These are phyloP conservation scores for Trichoderma virens DNA, from an alignment of 495 filamentous ascomycete genomes.

Conservation along the genomic window DNA sequence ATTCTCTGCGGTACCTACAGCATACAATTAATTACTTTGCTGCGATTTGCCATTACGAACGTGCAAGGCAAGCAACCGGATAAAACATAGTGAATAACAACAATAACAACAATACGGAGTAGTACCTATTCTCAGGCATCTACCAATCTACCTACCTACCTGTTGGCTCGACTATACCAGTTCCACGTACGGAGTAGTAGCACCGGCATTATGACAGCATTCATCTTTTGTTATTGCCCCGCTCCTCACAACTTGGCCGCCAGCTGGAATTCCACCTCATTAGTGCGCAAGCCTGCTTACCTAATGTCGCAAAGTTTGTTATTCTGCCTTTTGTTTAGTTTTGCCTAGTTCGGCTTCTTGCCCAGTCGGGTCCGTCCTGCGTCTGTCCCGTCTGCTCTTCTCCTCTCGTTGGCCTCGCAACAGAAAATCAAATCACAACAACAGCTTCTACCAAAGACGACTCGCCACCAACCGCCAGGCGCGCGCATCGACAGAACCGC, in stretches of 20 bases:
- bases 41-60: too few species aligned
- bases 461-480: neutral
- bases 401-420: slow-evolving; percentile 11
- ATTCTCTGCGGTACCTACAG: too few species aligned
- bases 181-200: too few species aligned
- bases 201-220: too few species aligned
- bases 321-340: neutral
- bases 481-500: slow-evolving; percentile 1
- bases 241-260: neutral
- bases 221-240: neutral
- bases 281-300: slow-evolving; percentile 10
- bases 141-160: too few species aligned
- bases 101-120: too few species aligned
- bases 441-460: neutral
- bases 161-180: too few species aligned
- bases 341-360: slow-evolving; percentile 1
- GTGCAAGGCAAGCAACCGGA: too few species aligned
- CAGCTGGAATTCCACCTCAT: slow-evolving; percentile 6
- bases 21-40: too few species aligned
- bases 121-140: too few species aligned
- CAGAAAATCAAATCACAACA: slow-evolving; percentile 10
- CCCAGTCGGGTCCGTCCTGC: slow-evolving; percentile 2
- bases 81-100: too few species aligned
- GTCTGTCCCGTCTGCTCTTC: slow-evolving; percentile 1
- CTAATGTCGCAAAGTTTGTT: slow-evolving; percentile 4